Base-by-base conservation (phyloP, 2,329 filamentous ascomycete genomes). In the Didymella keratinophila region DNA sequence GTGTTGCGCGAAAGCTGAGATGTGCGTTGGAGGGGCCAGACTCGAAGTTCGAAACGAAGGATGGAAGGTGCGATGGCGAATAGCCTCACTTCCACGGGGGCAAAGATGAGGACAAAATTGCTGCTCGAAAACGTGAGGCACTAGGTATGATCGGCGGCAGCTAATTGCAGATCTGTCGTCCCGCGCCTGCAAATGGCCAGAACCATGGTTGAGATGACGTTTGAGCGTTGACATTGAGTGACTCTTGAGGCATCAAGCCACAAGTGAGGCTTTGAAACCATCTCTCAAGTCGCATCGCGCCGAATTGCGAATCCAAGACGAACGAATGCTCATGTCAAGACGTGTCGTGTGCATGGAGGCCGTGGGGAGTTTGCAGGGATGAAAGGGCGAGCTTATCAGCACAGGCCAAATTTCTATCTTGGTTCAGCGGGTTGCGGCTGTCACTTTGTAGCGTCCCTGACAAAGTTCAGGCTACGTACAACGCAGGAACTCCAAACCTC, bases 131-230 rank as follows among this genome's bases (percentile, higher is more conserved):
- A 36, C 32, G 45, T 53, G 14, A 55, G 9, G 30, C 47, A 45
- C 52, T 55, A 43, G 32, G 47, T 36, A 59, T 61, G 58, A 63
- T 63, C 58, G 58, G 46, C 58, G 48, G 34, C 20, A 44, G 25
- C 59, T 62, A 64, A 56, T 37, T 55, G 66, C 63, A 64, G 64
- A 70, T 70, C 67, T 57, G 41, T 48, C 32, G 55, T 53, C 52
- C 56, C 54, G 52, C 51, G 45, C 45, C 45, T 53, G 50, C 50
- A 30, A 53, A 28, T 45, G 57, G 64, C 64, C 56, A 69, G 64
- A 68, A 44, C 43, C 52, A 44, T 51, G 41, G 3, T 58, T 42
- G 46, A 45, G 63, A 66, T 70, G 64, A 70, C 66, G 59, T 63
- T 53, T 48, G 37, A 41, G 42, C 30, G 56, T 58, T 55, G 53